These are phyloP conservation scores for Backusella australiensis DNA, from an alignment of 192 early-diverging fungal genomes.

Conservation along the genomic window DNA sequence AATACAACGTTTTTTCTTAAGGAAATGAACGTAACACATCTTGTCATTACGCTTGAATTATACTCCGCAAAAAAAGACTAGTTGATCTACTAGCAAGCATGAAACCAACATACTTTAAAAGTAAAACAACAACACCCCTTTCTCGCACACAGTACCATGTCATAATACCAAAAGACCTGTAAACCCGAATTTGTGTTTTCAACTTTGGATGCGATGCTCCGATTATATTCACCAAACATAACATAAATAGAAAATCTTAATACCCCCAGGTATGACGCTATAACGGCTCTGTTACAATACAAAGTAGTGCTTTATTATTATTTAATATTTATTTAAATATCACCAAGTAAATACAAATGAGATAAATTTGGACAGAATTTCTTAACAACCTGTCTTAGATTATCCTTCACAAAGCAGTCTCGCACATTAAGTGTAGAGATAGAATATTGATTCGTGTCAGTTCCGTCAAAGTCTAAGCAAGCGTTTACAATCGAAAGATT, in stretches of 20 bases:
- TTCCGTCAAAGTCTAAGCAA: neutral
- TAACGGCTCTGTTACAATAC: no score
- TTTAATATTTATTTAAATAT: neutral
- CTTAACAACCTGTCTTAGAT: neutral
- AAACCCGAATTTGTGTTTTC: no score
- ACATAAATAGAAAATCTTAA: no score
- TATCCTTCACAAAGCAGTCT: neutral
- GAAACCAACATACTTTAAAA: neutral
- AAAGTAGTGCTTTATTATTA: no score
- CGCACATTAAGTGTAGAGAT: neutral
- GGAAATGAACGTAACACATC: neutral
- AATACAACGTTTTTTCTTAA: neutral
- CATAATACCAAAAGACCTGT: no score
- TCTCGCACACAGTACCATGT: no score
- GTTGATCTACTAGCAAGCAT: neutral
- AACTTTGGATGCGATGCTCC: neutral
- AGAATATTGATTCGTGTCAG: neutral
- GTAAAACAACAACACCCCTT: neutral
- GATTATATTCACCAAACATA: no score
- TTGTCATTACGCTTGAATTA: neutral
- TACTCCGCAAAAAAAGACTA: neutral
- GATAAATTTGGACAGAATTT: neutral
- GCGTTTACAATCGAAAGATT: neutral
- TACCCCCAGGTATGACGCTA: no score
- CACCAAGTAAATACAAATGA: neutral